Percentiles rank a stretch among this genome's conserved stretches.
phyloP scores from a whole-genome alignment of 2,329 filamentous ascomycete genomes.

The Cladophialophora yegresii region DNA sequence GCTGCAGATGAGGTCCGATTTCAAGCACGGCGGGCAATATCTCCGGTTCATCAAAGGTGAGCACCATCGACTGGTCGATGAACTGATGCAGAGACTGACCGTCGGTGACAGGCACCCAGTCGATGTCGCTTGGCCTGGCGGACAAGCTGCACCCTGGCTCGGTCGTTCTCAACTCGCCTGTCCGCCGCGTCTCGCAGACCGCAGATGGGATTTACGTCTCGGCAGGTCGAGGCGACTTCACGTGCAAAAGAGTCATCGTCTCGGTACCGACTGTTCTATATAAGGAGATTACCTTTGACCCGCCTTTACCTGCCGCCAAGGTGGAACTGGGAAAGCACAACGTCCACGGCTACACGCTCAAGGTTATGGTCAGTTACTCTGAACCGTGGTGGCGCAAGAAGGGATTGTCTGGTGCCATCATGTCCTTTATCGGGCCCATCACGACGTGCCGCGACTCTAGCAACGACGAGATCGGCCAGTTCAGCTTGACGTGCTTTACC shows the following conservation, averaged over 20 bases:
- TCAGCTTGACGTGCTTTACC: constrained; percentile 42
- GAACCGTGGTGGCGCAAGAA: constrained; percentile 49
- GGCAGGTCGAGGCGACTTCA: constrained; percentile 35
- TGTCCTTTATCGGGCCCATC: constrained; percentile 52
- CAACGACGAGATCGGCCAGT: constrained; percentile 35
- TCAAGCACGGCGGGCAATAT: constrained; percentile 56
- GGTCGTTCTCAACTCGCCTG: constrained; percentile 39
- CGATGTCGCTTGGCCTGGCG: constrained; percentile 46
- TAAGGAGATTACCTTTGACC: constrained; percentile 52
- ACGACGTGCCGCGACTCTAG: constrained; percentile 52
- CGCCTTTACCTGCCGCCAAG: constrained; percentile 50
- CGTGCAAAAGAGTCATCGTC: constrained; percentile 52
- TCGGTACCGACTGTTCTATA: constrained; percentile 53
- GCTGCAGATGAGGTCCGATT: constrained; percentile 56
- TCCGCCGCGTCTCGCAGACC: constrained; percentile 40
- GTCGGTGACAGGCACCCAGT: constrained; percentile 47
- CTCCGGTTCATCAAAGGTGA: constrained; percentile 42
- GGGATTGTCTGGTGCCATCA: constrained; percentile 45
- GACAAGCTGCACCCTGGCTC: constrained; percentile 39
- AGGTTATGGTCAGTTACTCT: constrained; percentile 52
- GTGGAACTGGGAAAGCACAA: constrained; percentile 41
- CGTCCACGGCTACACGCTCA: constrained; percentile 53
- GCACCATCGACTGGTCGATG: not conserved
- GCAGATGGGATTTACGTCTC: constrained; percentile 31
- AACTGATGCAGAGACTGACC: constrained; percentile 6